Conservation (phyloP, 1,139 yeast species). For the Saccharomyces hybrid region DNA sequence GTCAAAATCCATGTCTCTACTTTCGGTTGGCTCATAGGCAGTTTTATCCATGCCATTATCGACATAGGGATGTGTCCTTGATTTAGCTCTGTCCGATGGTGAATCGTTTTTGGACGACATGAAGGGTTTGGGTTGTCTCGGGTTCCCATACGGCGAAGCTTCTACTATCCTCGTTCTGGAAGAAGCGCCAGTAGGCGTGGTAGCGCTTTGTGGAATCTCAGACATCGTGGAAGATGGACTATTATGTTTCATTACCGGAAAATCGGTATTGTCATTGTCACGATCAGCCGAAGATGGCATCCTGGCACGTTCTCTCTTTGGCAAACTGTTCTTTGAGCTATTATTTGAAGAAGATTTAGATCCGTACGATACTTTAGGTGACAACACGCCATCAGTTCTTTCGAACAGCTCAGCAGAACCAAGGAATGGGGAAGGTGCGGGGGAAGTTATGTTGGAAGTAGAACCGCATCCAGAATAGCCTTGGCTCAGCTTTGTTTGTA, state of each 20-base stretch:
- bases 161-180: not conserved
- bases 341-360: slow-evolving; percentile 3
- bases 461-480: slow-evolving; percentile 88
- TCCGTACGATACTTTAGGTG: slow-evolving; percentile 9
- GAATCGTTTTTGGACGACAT: not conserved
- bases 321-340: not conserved
- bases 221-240: not conserved
- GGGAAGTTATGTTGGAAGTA: slow-evolving; percentile 53
- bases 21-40: not conserved
- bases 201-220: not conserved
- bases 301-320: not conserved
- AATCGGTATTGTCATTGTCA: not conserved
- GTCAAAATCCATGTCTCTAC: not conserved
- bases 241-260: not conserved
- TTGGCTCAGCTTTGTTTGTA: slow-evolving; percentile 54
- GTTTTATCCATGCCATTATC: not conserved
- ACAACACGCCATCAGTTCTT: slow-evolving; percentile 11
- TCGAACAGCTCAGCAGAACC: slow-evolving; percentile 34
- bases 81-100: not conserved
- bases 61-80: not conserved
- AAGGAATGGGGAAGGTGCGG: slow-evolving; percentile 41
- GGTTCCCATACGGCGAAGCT: not conserved
- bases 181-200: not conserved
- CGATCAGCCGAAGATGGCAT: not conserved
- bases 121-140: not conserved